Evolutionary conservation across 2,329 filamentous ascomycete genomes (phyloP).

Genomic region (Aspergillus clavatus): DNA sequence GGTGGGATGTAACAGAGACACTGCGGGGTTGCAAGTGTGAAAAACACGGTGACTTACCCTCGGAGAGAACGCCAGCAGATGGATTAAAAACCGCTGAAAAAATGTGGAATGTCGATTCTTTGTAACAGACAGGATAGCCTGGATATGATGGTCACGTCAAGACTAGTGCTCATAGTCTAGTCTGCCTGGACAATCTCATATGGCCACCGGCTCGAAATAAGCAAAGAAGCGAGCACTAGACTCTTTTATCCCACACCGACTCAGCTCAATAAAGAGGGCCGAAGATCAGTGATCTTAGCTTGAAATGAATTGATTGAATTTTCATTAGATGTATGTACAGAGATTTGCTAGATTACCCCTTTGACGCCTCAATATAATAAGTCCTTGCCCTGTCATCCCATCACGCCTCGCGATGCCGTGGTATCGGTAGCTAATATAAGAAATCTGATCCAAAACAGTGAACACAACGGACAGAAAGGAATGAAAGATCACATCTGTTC

Average conservation of each 20-base stretch:
- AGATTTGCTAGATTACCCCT: background rate
- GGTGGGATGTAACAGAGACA: background rate
- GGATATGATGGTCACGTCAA: background rate
- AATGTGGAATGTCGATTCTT: too few species aligned
- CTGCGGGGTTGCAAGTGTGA: background rate
- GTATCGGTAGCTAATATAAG: constrained; percentile 4
- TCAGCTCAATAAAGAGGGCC: too few species aligned
- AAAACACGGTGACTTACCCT: too few species aligned
- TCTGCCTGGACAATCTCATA: background rate
- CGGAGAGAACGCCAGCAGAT: too few species aligned
- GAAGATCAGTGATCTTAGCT: too few species aligned
- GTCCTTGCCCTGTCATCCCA: background rate
- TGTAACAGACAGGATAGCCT: too few species aligned
- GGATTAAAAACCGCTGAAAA: too few species aligned
- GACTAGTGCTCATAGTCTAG: background rate
- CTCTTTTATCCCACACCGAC: too few species aligned
- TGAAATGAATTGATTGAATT: too few species aligned
- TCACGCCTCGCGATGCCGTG: background rate
- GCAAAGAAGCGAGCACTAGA: too few species aligned
- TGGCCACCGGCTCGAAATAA: background rate
- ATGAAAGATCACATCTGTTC: constrained; percentile 35
- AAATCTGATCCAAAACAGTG: constrained; percentile 8
- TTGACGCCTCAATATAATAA: background rate
- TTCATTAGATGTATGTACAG: background rate
- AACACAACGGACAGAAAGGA: constrained; percentile 5